Evolutionary conservation across 306 rosid genomes (phyloP).

Genomic region (Fagus sylvatica): DNA sequence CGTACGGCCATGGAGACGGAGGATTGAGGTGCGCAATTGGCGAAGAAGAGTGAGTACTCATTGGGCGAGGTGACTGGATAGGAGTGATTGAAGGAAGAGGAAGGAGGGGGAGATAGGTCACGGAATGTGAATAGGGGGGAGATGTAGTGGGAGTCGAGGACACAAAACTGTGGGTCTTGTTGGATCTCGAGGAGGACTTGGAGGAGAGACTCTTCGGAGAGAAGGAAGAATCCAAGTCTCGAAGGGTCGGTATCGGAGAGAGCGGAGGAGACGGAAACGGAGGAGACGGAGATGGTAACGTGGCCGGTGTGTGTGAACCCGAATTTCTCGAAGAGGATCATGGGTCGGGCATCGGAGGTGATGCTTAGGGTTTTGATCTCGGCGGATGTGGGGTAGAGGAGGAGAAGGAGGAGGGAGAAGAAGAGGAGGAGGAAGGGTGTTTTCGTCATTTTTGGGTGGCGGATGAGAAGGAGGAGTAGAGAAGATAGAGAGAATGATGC

Average conservation of each 20-base stretch:
- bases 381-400: conserved; percentile 43
- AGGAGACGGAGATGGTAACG: conserved; percentile 49
- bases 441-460: conserved; percentile 36
- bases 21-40: conserved; percentile 70
- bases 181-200: conserved; percentile 86
- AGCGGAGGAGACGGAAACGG: conserved; percentile 45
- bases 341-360: conserved; percentile 60
- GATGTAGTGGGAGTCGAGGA: conserved; percentile 60
- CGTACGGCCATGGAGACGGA: conserved; percentile 69
- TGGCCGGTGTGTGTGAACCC: conserved; percentile 87
- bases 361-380: conserved; percentile 81
- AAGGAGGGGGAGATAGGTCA: conserved; percentile 74
- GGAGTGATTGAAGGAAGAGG: conserved; percentile 43
- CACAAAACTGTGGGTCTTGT: conserved; percentile 69
- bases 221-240: conserved; percentile 80
- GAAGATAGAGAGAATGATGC: not conserved
- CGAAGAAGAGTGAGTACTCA: conserved; percentile 75
- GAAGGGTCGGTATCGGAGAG: conserved; percentile 36
- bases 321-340: conserved; percentile 85
- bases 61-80: conserved; percentile 62
- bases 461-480: not conserved
- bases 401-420: conserved; percentile 26
- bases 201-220: conserved; percentile 74
- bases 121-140: conserved; percentile 56
- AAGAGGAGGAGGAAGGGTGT: conserved; percentile 33